Evolutionary conservation across 176 grass and related monocot species (phyloP), one percentile per base, ranked within the genome.

Genomic region (Raddia distichophylla): DNA sequence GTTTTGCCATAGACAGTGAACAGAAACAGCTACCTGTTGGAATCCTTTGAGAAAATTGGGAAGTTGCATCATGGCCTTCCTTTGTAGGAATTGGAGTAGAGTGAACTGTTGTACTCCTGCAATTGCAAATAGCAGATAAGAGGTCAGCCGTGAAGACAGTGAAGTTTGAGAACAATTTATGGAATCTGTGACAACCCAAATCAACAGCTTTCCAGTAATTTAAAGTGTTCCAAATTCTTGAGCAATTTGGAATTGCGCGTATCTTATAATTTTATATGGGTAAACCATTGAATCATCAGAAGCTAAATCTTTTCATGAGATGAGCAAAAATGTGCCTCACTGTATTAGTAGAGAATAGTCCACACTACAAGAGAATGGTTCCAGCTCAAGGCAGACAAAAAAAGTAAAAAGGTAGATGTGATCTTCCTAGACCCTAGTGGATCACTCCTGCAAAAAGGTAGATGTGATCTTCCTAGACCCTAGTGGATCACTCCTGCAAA

Each of bases 81-180:
- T 83, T 90, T 8, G 76, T 27, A 69, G 75, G 53, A 75, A 88
- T 63, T 22, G 85, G 67, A 72, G 82, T 60, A 13, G 91, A 90
- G 65, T 91, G 89, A 58, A 97, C 82, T n/a, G 89, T 89, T 73
- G 91, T 97, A 22, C 87, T 83, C 83, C 94, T 97, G 84, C 60
- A 83, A 84, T 91, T 97, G 84, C 60, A 83, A 84, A 73, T 37
- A 86, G 79, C 7, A 8, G 0, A 74, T 56, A 11, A 86, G 47
- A 62, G 33, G 53, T 86, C 44, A 86, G 54, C 9, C 18, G 18
- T 73, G 18, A 82, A 65, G 56, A 46, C 9, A 22, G 18, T 73
- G 18, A 82, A 65, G 56, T 60, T 69, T 6, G 0, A 80, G 17
- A 1, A 22, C 10, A 56, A 75, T 8, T 17, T 84, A 46, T 55